phyloP scores from a whole-genome alignment of 129 eudicot genomes.

The Escallonia rubra region DNA sequence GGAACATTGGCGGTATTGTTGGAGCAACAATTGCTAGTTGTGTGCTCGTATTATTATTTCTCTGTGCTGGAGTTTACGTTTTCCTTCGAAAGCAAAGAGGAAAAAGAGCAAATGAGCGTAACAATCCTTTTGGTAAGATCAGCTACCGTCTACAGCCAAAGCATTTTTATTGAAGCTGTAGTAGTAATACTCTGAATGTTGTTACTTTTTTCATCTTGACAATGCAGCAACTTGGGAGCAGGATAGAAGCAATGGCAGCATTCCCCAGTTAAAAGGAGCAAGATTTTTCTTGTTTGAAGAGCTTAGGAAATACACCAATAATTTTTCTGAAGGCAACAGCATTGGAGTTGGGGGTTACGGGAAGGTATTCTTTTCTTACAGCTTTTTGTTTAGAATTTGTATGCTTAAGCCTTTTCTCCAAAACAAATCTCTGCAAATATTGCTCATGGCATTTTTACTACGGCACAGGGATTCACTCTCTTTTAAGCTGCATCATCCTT shows the following conservation, averaged over 20 bases:
- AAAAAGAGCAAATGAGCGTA: conserved; percentile 28
- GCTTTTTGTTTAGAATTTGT: no score
- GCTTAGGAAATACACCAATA: conserved; percentile 48
- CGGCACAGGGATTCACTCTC: no score
- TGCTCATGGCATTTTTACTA: no score
- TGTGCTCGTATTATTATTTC: conserved; percentile 39
- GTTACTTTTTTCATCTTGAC: conserved; percentile 6
- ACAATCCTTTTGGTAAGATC: conserved; percentile 64
- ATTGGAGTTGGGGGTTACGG: conserved; percentile 94
- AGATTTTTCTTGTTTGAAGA: conserved; percentile 80
- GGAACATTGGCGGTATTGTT: conserved; percentile 32
- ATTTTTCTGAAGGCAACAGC: conserved; percentile 64
- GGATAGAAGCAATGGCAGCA: conserved; percentile 44
- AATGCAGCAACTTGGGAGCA: conserved; percentile 76
- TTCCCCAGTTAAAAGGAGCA: conserved; percentile 85
- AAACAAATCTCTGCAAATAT: no score
- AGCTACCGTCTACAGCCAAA: neutral
- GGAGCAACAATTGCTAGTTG: conserved; percentile 39
- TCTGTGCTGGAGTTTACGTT: conserved; percentile 55
- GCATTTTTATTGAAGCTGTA: neutral
- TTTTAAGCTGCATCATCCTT: no score
- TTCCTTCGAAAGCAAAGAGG: conserved; percentile 49
- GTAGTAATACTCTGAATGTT: neutral
- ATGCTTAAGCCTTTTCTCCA: no score
- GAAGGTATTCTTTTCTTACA: conserved; percentile 35